Percentiles rank a stretch among this genome's conserved stretches.
Evolutionary conservation across 78 protist genomes (phyloP).

Genomic region (Dictyostelium purpureum): DNA sequence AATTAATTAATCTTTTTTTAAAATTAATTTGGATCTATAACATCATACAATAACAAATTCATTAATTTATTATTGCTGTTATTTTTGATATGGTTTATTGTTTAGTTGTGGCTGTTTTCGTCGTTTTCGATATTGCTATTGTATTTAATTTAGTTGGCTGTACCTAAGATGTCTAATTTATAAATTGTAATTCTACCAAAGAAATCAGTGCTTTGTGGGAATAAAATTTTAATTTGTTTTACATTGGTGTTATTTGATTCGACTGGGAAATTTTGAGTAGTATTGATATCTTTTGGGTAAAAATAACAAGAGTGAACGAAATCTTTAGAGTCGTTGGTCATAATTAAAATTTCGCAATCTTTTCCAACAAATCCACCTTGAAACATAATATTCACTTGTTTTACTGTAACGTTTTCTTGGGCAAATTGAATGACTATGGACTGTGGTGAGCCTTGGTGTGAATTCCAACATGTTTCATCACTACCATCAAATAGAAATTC

Average conservation of each 20-base stretch:
- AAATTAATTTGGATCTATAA: no score
- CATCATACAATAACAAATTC: no score
- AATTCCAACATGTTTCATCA: conserved; percentile 84
- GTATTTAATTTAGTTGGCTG: no score
- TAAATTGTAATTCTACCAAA: conserved; percentile 82
- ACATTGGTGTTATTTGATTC: not conserved
- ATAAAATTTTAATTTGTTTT: conserved; percentile 60
- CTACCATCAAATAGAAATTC: conserved; percentile 72
- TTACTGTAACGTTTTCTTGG: conserved; percentile 13
- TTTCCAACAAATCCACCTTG: conserved; percentile 83
- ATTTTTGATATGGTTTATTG: no score
- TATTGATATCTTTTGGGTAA: conserved; percentile 73
- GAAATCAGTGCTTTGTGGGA: conserved; percentile 80
- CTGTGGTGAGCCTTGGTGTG: conserved; percentile 73
- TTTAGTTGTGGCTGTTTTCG: no score
- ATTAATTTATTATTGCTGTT: not conserved
- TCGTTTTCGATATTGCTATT: no score
- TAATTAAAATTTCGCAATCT: conserved; percentile 40
- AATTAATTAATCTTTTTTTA: no score
- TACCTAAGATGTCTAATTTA: conserved; percentile 67
- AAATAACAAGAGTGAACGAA: not conserved
- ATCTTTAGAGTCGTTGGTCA: not conserved
- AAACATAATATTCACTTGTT: conserved; percentile 40
- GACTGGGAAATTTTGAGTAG: conserved; percentile 37
- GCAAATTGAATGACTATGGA: conserved; percentile 34